Base-by-base conservation (phyloP, 495 filamentous ascomycete genomes). In the Penicillium bovifimosum region DNA sequence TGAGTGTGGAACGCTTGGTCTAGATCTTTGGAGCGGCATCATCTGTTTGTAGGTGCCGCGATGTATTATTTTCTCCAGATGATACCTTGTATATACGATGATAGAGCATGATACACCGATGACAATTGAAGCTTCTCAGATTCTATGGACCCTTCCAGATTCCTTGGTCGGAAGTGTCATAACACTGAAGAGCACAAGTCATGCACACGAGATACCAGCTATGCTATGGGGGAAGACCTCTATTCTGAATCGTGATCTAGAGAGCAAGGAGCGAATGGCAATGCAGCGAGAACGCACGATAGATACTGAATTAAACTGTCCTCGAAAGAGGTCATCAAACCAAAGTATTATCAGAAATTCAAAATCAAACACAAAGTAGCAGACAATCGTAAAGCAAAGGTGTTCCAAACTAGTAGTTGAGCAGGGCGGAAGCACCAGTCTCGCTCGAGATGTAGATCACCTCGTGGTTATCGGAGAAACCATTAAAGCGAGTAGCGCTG, bases 401-500 rank as follows among this genome's bases (percentile, higher is more conserved):
- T 35, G 52, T 18, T 27, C 18, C 32, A 26, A 10, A 54, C 49
- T 63, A 76, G 47, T 77, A 79, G 48, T 77, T 76, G 58, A 96
- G 71, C 53, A 96, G 73, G 34, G 89, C 91, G 52, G 75, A 76
- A 17, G 91, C 91, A 29, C 91, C 91, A 41, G 85, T 77, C 80
- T 98, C 93, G 70, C 90, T 96, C 54, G 85, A 92, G 54, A 96
- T 84, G 65, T 96, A 97, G 61, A 96, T 83, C 56, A 93, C 86
- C 60, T 96, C 86, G 62, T 97, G 92, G 59, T 83, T 80, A 68
- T 97, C 86, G 41, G 83, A 86, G 73, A 96, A 97, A n/a, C 93
- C 93, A 63, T 99, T 99, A 87, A 99, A 99, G 50, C 84, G 82
- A 49, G 93, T 97, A 56, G 93, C 91, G 36, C 90, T 96, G 77